Base-by-base conservation (phyloP, 306 rosid genomes). In the Lathyrus oleraceus region DNA sequence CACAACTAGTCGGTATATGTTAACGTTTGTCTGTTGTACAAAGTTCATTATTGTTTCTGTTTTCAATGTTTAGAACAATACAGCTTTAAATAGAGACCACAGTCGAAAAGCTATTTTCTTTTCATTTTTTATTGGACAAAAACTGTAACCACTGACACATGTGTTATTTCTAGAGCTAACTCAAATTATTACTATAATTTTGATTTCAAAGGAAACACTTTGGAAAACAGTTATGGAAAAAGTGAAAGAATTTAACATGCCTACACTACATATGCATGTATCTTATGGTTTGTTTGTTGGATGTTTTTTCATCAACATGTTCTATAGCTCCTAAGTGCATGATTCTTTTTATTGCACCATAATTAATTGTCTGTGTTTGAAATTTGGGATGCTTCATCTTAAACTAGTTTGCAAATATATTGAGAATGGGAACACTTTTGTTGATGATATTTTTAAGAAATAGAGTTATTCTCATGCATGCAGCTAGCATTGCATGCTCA, bases 401-500 rank as follows among this genome's bases (percentile, higher is more conserved):
- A 6, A 32, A 32, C 36, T 32, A 32, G 36, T 32, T 6, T 32
- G 6, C 7, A 35, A 7, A 1, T 35, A 32, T 35, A 35, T 35
- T 35, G 39, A 35, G 39, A 35, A 35, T 35, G 39, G 39, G 2
- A 35, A 35, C 10, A 35, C 39, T 15, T 53, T 17, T 0, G 27
- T 17, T 75, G 8, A 58, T 74, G 66, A 54, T 4, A 7, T 68
- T 63, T 2, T 16, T 16, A 25, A 21, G 5, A 36, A 14, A 15
- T 49, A 60, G 27, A n/a, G 48, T 61, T 35, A 6, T 53, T 66
- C 64, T 20, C n/a, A 6, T 73, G 64, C 81, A 68, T 73, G 76
- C 53, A 72, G 75, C 79, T 53, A 68, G 61, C 44, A 38, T 67
- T 68, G 79, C 79, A 73, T 73, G 82, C 79, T 77, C 54, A 61